These are phyloP conservation scores for Microcera coccophila DNA, from an alignment of 2,329 filamentous ascomycete species.

Conservation along the genomic window DNA sequence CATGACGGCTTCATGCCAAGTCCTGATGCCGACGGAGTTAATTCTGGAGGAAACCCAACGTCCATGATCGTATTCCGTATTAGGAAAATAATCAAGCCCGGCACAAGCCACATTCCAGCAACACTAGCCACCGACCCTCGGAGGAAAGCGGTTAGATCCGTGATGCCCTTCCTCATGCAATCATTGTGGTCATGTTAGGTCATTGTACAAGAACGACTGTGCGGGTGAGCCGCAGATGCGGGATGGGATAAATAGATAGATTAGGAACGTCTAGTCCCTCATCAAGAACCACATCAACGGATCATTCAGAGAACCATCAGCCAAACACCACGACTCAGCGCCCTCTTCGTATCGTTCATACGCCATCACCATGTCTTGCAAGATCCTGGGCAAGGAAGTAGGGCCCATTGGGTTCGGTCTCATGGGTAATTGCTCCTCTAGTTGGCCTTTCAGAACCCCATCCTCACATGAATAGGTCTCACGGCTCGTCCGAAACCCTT, in stretches of 20 bases:
- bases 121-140: neutral
- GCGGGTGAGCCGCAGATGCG: neutral
- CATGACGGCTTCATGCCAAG: too few species aligned
- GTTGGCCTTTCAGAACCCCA: slow-evolving; percentile 8
- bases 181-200: neutral
- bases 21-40: too few species aligned
- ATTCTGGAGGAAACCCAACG: neutral
- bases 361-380: slow-evolving; percentile 20
- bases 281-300: neutral
- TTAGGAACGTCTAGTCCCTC: neutral
- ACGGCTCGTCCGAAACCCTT: slow-evolving; percentile 7
- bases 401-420: slow-evolving; percentile 25
- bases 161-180: neutral
- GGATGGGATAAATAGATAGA: slow-evolving; percentile 1
- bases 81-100: slow-evolving; percentile 14
- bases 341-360: neutral
- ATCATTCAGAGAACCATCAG: slow-evolving; percentile 1
- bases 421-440: slow-evolving; percentile 19
- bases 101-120: neutral
- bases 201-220: neutral
- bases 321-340: neutral
- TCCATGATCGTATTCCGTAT: slow-evolving; percentile 12
- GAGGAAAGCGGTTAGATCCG: neutral
- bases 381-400: slow-evolving; percentile 20
- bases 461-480: slow-evolving; percentile 18